Base-by-base conservation (phyloP, 2,329 filamentous ascomycete species). In the Mollisia scopiformis region DNA sequence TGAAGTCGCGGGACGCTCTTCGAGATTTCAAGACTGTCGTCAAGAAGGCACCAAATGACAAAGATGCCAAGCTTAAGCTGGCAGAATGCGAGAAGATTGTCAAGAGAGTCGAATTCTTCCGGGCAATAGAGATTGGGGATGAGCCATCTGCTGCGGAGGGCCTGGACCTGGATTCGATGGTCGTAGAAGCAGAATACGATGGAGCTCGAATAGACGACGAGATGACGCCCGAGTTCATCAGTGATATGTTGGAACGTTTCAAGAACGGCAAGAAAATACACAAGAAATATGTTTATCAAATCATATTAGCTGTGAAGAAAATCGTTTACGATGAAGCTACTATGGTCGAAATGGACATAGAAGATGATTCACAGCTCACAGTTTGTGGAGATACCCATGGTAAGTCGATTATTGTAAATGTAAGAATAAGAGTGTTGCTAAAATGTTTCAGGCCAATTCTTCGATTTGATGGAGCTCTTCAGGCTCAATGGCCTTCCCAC, bases 351-450 rank as follows among this genome's bases (percentile, higher is more conserved):
- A 85, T 95, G 73, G 86, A 91, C 53, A 87, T 99, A 57, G 86
- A 89, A 6, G 79, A 91, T 49, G 92, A 88, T 59, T 87, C 89
- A 60, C 85, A 89, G 73, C 82, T 99, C 71, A 99, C 95, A 2
- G 93, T 99, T 58, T 99, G 95, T 73, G 95, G 95, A 75, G 95
- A 99, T 75, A 99, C 95, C 5, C 95, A 99, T 75, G 95, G 92
- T 92, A 78, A 70, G 82, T 77, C 33, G 10, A 46, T 3, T 16
- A 41, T 50, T 14, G 30, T 21, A 6, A 8, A 23, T 16, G 25
- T 25, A n/a, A 23, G 47, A 49, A n/a, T 50, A 55, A 54, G 53
- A 1, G 13, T 47, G 23, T 57, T 65, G 55, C 62, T 30, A 28
- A 23, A 37, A n/a, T n/a, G 1, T 19, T 16, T 52, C 63, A 93